phyloP scores from a whole-genome alignment of 2,329 filamentous ascomycete species.

The Apiospora phragmitis region DNA sequence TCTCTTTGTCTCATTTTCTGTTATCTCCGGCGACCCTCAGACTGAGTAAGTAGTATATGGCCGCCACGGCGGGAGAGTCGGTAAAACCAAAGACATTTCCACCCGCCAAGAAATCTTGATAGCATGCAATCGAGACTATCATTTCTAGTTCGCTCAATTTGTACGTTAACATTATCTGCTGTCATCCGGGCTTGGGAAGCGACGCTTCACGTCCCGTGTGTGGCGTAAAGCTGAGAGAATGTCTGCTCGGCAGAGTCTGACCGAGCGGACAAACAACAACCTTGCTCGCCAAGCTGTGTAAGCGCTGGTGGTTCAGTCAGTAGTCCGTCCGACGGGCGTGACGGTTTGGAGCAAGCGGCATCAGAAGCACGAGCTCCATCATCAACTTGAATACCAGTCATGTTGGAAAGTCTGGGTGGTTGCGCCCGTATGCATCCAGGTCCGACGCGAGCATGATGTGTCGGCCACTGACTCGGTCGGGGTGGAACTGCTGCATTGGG shows the following conservation, averaged over 20 bases:
- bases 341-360: too few relatives aligned
- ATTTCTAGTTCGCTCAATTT: background rate
- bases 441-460: background rate
- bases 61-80: background rate
- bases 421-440: background rate
- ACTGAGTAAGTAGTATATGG: background rate
- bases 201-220: background rate
- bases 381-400: background rate
- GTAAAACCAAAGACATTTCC: background rate
- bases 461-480: background rate
- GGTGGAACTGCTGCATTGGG: background rate
- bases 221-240: background rate
- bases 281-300: background rate
- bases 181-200: background rate
- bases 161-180: background rate
- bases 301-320: background rate
- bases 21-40: background rate
- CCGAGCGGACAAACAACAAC: background rate
- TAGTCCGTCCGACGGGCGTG: background rate
- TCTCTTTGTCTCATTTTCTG: background rate
- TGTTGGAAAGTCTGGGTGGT: background rate
- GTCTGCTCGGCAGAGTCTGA: background rate
- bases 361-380: background rate
- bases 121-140: background rate
- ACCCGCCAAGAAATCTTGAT: conserved; percentile 2